A percentile compares a stretch with the other conserved stretches of the same genome.
Conservation (phyloP, 352 stramenopile species). For the Saprolegnia parasitica region DNA sequence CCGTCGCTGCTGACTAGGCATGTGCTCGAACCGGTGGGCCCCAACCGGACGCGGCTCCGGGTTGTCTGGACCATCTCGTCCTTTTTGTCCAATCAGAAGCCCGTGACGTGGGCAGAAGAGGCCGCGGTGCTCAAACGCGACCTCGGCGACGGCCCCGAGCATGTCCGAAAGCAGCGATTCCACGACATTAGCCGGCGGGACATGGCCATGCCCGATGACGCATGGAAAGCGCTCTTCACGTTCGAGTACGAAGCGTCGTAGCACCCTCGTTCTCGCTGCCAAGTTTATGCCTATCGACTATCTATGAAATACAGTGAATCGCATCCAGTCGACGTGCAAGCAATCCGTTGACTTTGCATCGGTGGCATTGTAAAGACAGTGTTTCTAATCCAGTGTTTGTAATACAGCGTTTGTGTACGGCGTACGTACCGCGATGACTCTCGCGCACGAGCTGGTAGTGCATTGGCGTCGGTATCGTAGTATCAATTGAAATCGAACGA, state of each 20-base stretch:
- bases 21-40: not conserved
- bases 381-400: too few species aligned
- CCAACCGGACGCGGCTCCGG: not conserved
- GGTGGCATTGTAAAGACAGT: too few species aligned
- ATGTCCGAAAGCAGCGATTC: constrained; percentile 4
- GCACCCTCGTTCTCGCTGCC: not conserved
- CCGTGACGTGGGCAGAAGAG: constrained; percentile 13
- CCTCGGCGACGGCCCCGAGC: not conserved
- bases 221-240: not conserved
- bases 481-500: too few species aligned
- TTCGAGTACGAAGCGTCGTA: constrained; percentile 7
- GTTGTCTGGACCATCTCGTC: constrained; percentile 10
- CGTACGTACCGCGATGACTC: too few species aligned
- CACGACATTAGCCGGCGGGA: not conserved
- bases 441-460: too few species aligned
- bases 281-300: too few species aligned
- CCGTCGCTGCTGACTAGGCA: not conserved
- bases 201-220: not conserved
- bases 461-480: too few species aligned
- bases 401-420: too few species aligned
- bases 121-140: constrained; percentile 6
- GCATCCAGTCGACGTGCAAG: too few species aligned
- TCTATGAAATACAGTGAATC: too few species aligned
- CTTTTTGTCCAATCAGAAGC: constrained; percentile 1
- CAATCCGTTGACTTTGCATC: too few species aligned